These are phyloP conservation scores for Yamadazyma aaseri DNA, from an alignment of 1,139 yeast species.

Conservation along the genomic window DNA sequence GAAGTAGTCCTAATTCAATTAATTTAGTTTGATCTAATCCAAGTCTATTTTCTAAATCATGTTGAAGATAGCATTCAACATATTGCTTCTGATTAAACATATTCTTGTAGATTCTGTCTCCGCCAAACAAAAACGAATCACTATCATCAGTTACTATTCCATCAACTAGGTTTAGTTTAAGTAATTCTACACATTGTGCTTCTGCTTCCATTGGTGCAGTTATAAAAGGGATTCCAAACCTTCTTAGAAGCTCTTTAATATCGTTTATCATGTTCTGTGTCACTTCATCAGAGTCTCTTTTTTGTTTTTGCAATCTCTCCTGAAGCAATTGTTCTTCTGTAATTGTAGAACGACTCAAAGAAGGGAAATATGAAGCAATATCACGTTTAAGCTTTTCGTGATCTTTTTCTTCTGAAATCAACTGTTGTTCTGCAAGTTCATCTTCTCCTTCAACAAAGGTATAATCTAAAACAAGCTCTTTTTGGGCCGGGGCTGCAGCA, in stretches of 20 bases:
- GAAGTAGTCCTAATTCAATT: conserved; percentile 74
- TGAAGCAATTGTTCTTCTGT: conserved; percentile 56
- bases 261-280: conserved; percentile 83
- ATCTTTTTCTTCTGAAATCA: conserved; percentile 69
- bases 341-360: conserved; percentile 22
- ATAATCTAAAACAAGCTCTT: conserved; percentile 49
- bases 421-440: conserved; percentile 56
- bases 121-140: conserved; percentile 94
- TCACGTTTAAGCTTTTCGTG: conserved; percentile 61
- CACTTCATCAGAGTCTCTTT: conserved; percentile 89
- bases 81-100: conserved; percentile 93
- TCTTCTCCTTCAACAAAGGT: conserved; percentile 80
- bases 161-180: conserved; percentile 70
- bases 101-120: conserved; percentile 78
- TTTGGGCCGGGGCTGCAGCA: conserved; percentile 36
- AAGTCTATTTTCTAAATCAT: conserved; percentile 58
- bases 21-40: conserved; percentile 64
- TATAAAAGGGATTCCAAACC: conserved; percentile 91
- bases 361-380: conserved; percentile 31
- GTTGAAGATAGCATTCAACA: conserved; percentile 77
- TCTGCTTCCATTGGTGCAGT: conserved; percentile 99
- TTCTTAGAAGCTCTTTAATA: conserved; percentile 78
- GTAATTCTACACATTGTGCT: conserved; percentile 90
- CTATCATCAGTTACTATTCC: conserved; percentile 97
- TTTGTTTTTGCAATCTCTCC: conserved; percentile 62